A percentile compares a stretch with the other conserved stretches of the same genome.
Conservation (phyloP, 495 filamentous ascomycete genomes). For the Penicillium maclennaniae region DNA sequence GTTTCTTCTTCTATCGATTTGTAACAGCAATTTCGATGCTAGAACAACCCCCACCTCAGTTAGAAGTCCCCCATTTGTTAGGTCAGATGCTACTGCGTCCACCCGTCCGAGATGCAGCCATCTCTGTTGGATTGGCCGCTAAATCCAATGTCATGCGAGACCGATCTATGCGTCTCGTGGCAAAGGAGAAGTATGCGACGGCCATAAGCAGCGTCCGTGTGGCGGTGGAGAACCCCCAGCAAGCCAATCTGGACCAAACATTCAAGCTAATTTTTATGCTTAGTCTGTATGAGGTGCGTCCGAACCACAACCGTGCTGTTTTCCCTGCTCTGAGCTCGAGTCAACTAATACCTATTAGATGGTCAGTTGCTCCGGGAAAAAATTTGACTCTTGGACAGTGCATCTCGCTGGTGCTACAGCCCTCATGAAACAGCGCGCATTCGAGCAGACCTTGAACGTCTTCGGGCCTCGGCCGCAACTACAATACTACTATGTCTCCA, state of each 20-base stretch:
- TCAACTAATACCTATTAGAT: constrained; percentile 11
- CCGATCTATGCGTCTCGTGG: constrained; percentile 10
- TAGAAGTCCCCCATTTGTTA: constrained; percentile 6
- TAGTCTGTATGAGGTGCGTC: constrained; percentile 21
- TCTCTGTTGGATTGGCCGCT: constrained; percentile 25
- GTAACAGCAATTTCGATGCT: constrained; percentile 1
- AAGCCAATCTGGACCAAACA: constrained; percentile 9
- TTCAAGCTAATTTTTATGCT: constrained; percentile 21
- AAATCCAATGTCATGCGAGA: constrained; percentile 24
- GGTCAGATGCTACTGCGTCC: background rate
- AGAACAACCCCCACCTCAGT: background rate
- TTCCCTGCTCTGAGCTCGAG: background rate
- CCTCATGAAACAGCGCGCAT: constrained; percentile 12
- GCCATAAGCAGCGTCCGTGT: constrained; percentile 14
- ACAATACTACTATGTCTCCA: constrained; percentile 19
- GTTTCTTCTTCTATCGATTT: constrained; percentile 20
- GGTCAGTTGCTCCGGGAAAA: constrained; percentile 15
- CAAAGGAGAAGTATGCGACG: constrained; percentile 21
- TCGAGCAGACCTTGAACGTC: constrained; percentile 3
- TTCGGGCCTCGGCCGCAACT: constrained; percentile 10
- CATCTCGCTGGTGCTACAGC: constrained; percentile 22
- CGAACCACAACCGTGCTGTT: background rate
- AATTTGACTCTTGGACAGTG: constrained; percentile 20
- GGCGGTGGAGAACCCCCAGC: constrained; percentile 15
- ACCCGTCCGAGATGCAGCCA: constrained; percentile 16